These are phyloP conservation scores for Boletus austroedulis DNA, from an alignment of 1,284 basidiomycete species.

Conservation along the genomic window DNA sequence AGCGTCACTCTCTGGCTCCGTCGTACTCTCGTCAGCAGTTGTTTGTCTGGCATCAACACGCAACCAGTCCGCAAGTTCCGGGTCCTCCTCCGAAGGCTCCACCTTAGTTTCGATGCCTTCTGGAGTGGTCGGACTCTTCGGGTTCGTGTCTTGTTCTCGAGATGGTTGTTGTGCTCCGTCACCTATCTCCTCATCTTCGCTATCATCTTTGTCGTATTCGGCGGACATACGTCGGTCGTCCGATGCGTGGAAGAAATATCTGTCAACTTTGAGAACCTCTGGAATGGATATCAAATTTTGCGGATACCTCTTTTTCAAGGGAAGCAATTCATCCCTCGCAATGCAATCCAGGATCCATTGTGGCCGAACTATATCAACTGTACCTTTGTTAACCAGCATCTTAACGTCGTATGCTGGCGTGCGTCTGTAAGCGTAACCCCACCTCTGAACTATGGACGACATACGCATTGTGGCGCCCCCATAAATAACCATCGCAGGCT, in stretches of 20 bases:
- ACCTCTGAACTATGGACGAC: constrained; percentile 23
- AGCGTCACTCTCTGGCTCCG: constrained; percentile 58
- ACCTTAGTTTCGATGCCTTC: constrained; percentile 22
- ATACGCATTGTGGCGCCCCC: constrained; percentile 61
- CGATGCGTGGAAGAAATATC: constrained; percentile 76
- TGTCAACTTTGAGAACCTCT: constrained; percentile 24
- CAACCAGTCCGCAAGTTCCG: constrained; percentile 63
- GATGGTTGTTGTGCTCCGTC: constrained; percentile 12
- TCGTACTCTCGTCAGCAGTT: constrained; percentile 31
- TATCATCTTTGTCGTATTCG: constrained; percentile 43
- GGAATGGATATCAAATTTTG: background rate
- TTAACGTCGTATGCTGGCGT: constrained; percentile 67
- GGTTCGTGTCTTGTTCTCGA: constrained; percentile 12
- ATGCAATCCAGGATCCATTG: constrained; percentile 83
- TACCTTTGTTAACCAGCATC: constrained; percentile 59
- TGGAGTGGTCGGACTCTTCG: constrained; percentile 24
- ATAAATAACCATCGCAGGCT: constrained; percentile 56
- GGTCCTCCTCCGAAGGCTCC: constrained; percentile 42
- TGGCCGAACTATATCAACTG: constrained; percentile 71
- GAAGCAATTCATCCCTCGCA: constrained; percentile 49
- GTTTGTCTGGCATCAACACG: constrained; percentile 39
- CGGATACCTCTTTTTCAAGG: constrained; percentile 65
- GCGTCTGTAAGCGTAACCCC: constrained; percentile 1
- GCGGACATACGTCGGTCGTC: constrained; percentile 39
- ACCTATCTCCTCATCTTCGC: constrained; percentile 34